These are phyloP conservation scores for Cladosporium sp. DNA, from an alignment of 2,329 filamentous ascomycete genomes.

Conservation along the genomic window DNA sequence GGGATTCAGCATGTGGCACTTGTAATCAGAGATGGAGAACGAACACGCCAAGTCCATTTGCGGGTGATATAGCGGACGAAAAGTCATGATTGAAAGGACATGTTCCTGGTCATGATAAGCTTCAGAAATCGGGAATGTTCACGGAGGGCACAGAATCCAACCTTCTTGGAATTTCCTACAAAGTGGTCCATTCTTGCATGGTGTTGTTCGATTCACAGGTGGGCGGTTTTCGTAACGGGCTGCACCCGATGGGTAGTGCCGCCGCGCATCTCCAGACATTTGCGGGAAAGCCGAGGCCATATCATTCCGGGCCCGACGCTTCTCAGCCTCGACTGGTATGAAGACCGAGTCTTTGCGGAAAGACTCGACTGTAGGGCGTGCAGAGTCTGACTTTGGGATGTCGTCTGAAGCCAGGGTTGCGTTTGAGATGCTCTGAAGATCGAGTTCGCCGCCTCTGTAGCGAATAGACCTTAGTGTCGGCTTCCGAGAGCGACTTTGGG, in stretches of 20 bases:
- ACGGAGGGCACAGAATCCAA: constrained; percentile 10
- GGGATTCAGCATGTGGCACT: neutral
- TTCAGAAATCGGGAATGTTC: neutral
- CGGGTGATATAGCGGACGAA: constrained; percentile 17
- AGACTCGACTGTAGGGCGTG: neutral
- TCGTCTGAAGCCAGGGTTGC: neutral
- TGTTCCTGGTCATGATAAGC: constrained; percentile 24
- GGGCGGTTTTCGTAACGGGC: constrained; percentile 27
- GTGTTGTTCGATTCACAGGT: constrained; percentile 22
- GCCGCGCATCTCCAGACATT: constrained; percentile 27
- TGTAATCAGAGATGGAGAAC: constrained; percentile 4
- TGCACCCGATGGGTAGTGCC: constrained; percentile 18
- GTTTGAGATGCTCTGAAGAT: neutral
- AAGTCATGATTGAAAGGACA: constrained; percentile 34
- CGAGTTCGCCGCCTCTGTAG: neutral
- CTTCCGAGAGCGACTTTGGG: neutral
- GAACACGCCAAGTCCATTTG: constrained; percentile 27
- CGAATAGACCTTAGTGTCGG: neutral
- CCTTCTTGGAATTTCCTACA: constrained; percentile 33
- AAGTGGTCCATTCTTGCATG: constrained; percentile 32
- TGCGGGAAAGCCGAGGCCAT: constrained; percentile 27
- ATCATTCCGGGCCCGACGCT: constrained; percentile 22
- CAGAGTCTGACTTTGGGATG: neutral
- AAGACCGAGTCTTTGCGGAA: neutral
- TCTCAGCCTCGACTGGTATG: neutral